Evolutionary conservation across 495 filamentous ascomycete species (phyloP).

Genomic region (Aspergillus cavernicola): DNA sequence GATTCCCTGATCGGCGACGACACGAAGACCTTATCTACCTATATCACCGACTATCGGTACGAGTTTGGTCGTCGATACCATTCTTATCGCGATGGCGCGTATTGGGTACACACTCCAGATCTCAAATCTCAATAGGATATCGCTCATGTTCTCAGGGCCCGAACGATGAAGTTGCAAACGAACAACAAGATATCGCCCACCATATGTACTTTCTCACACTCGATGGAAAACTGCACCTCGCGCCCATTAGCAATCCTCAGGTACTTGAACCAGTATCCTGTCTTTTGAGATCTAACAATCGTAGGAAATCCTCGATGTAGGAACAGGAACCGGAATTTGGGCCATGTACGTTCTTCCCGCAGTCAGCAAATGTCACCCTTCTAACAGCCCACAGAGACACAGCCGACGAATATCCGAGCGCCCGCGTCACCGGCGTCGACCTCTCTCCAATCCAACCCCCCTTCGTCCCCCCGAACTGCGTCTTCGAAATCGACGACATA

Average conservation of each 20-base stretch:
- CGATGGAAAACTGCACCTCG: constrained; percentile 45
- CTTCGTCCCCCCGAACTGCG: constrained; percentile 46
- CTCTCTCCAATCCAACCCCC: constrained; percentile 45
- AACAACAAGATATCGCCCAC: constrained; percentile 27
- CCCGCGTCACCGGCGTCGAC: constrained; percentile 40
- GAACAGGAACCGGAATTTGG: constrained; percentile 57
- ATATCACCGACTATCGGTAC: constrained; percentile 31
- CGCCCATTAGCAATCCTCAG: constrained; percentile 41
- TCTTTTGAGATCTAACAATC: neutral
- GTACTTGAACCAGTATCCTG: neutral
- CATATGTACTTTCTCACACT: constrained; percentile 37
- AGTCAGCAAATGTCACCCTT: neutral
- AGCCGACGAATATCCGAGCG: constrained; percentile 45
- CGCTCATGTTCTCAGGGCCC: constrained; percentile 18
- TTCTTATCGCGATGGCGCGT: constrained; percentile 57
- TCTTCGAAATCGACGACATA: constrained; percentile 56
- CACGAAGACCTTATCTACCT: constrained; percentile 18
- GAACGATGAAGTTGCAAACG: constrained; percentile 28
- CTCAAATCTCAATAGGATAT: neutral
- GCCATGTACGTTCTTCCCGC: constrained; percentile 30
- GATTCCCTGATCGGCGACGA: constrained; percentile 22
- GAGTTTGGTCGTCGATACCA: constrained; percentile 67
- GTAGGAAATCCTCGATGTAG: constrained; percentile 48
- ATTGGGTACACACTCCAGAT: constrained; percentile 27
- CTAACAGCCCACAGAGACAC: constrained; percentile 37